These are phyloP conservation scores for Podospora anserina DNA, from an alignment of 495 filamentous ascomycete genomes.

Conservation along the genomic window DNA sequence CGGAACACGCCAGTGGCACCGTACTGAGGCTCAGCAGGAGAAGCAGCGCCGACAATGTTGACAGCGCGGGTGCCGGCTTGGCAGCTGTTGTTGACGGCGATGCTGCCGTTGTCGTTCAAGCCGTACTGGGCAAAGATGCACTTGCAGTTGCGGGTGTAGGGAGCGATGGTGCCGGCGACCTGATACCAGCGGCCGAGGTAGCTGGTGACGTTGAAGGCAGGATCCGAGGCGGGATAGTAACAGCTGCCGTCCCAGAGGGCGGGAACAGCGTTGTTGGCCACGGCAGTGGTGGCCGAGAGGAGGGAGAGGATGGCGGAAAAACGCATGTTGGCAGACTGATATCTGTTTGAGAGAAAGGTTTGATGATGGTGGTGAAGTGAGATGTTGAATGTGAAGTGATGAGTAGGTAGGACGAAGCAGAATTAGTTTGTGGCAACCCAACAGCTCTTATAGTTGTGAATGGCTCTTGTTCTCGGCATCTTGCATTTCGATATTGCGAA, in stretches of 20 bases:
- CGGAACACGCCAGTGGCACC: conserved; percentile 21
- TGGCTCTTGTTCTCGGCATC: neutral
- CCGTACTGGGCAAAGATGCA: conserved; percentile 23
- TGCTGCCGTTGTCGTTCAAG: conserved; percentile 22
- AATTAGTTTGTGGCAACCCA: neutral
- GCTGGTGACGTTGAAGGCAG: conserved; percentile 16
- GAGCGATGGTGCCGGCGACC: conserved; percentile 23
- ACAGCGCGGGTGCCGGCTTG: conserved; percentile 16
- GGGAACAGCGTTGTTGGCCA: conserved; percentile 18
- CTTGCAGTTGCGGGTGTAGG: conserved; percentile 21
- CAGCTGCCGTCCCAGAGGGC: conserved; percentile 21
- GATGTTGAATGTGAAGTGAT: neutral
- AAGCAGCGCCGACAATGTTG: conserved; percentile 21
- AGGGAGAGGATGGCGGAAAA: conserved; percentile 12
- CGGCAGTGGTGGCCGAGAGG: conserved; percentile 11
- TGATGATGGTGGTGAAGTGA: neutral
- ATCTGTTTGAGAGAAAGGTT: neutral
- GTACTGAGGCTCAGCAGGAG: conserved; percentile 19
- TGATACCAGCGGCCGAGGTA: conserved; percentile 28
- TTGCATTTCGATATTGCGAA: neutral
- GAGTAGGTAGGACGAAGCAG: neutral
- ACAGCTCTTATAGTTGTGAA: neutral
- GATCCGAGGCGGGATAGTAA: conserved; percentile 23
- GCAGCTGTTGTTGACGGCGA: conserved; percentile 24
- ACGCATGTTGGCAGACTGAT: conserved; percentile 18